These are phyloP conservation scores for Xylaria hypoxylon DNA, from an alignment of 2,329 filamentous ascomycete genomes.

Conservation along the genomic window DNA sequence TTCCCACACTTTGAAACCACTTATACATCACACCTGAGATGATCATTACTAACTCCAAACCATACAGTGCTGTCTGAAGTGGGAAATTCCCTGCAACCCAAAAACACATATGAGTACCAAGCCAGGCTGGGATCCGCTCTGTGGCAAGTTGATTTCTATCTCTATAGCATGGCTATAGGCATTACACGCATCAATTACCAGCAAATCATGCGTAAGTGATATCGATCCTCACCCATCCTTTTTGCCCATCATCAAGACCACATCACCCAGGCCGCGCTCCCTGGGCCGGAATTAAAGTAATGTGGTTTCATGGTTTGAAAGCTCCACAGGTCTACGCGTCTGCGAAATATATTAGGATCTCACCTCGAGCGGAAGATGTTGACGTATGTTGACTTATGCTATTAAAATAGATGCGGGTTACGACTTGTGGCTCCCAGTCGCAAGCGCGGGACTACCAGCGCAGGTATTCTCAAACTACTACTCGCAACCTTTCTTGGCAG, in stretches of 20 bases:
- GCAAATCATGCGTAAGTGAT: constrained; percentile 51
- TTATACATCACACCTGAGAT: not conserved
- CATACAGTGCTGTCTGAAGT: constrained; percentile 51
- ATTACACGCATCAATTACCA: constrained; percentile 54
- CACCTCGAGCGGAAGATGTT: constrained; percentile 3
- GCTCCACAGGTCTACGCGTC: not conserved
- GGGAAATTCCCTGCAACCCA: constrained; percentile 51
- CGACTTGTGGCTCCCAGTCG: constrained; percentile 42
- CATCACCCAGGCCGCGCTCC: too few species aligned
- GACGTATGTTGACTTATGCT: not conserved
- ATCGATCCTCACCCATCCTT: not conserved
- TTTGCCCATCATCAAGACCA: not conserved
- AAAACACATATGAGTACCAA: constrained; percentile 51
- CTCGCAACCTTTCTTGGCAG: constrained; percentile 53
- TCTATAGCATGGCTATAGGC: constrained; percentile 53
- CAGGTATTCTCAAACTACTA: constrained; percentile 54
- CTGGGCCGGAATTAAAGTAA: too few species aligned
- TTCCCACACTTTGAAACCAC: not conserved
- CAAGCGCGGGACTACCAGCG: constrained; percentile 46
- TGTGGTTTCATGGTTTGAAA: not conserved
- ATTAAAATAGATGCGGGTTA: constrained; percentile 37
- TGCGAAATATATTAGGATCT: too few species aligned
- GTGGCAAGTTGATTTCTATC: constrained; percentile 55
- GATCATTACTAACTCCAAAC: constrained; percentile 9
- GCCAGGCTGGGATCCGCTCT: constrained; percentile 52